Evolutionary conservation across 768 basidiomycete species (phyloP).

Genomic region (Mycena galopus): DNA sequence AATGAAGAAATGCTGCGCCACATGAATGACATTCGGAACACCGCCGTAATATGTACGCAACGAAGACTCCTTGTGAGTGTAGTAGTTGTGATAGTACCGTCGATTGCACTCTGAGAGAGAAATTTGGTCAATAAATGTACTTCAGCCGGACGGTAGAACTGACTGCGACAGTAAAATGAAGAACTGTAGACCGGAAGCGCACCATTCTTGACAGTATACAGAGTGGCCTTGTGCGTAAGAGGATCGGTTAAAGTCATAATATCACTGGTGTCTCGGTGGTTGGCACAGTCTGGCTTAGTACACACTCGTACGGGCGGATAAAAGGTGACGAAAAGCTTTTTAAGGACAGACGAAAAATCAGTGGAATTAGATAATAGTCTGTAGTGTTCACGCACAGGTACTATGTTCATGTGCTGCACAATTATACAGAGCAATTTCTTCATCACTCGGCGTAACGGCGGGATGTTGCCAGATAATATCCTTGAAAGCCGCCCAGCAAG

Average conservation of each 20-base stretch:
- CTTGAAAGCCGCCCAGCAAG: slow-evolving; percentile 11
- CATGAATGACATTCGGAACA: slow-evolving; percentile 3
- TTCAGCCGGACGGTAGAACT: background rate
- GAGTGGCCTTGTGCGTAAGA: background rate
- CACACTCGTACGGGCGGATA: slow-evolving; percentile 11
- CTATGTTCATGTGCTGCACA: background rate
- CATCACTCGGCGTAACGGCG: background rate
- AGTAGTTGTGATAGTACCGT: slow-evolving; percentile 19
- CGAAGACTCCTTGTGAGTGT: background rate
- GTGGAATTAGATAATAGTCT: background rate
- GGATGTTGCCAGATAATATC: slow-evolving; percentile 8
- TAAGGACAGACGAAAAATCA: background rate
- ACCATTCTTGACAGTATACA: slow-evolving; percentile 6
- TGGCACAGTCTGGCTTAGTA: background rate
- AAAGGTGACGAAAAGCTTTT: slow-evolving; percentile 5
- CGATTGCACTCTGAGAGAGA: background rate
- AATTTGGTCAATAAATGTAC: background rate
- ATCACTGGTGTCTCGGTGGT: background rate
- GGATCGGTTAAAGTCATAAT: background rate
- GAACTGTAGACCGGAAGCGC: slow-evolving; percentile 14
- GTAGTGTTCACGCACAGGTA: slow-evolving; percentile 3
- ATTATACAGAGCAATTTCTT: slow-evolving; percentile 10
- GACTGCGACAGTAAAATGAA: slow-evolving; percentile 11
- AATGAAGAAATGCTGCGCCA: slow-evolving; percentile 23
- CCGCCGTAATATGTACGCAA: slow-evolving; percentile 33